Base-by-base conservation (phyloP, 345 rosid genomes). In the Noccaea caerulescens region DNA sequence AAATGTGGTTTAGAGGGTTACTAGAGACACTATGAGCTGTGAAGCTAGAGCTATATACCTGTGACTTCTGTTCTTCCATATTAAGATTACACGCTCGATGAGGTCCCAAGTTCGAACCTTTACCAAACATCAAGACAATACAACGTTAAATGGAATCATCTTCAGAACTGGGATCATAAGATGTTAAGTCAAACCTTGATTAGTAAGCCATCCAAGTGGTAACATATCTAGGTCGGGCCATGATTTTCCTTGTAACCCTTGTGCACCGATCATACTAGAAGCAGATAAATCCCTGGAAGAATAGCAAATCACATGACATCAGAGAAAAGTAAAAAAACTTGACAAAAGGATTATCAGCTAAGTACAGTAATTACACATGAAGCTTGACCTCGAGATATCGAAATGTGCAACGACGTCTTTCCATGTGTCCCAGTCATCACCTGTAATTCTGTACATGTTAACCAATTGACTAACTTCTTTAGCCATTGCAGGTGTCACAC, bases 391-490 rank as follows among this genome's bases (percentile, higher is more conserved):
- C 5, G 91, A 4, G 78, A 93, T 82, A 72, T 86, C 82, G 71
- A 93, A 93, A 85, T 93, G 98, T 59, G 89, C 27, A 25, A 76
- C 82, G 6, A 91, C 88, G 45, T 93, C 98, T 64, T 72, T 78
- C 98, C 98, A 93, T 30, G 81, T 73, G 69, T 93, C 98, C 98
- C 98, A 93, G 58, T 93, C 97, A 81, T 93, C 98, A n/a, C 82
- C 92, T 7, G 97, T 87, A 66, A 93, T 70, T 76, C 97, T 83
- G 77, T 90, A 93, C 97, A 88, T 85, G 84, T 86, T 91, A 56
- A 82, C 91, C 33, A 87, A 68, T 38, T 78, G 83, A 70, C 85
- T 79, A 38, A 88, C 81, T 60, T 81, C 84, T 82, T 85, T 84
- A 54, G 98, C 97, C 96, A 86, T 79, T 34, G 80, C 64, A 72